phyloP scores from a whole-genome alignment of 257 asterid genomes.

The Solanum bulbocastanum region DNA sequence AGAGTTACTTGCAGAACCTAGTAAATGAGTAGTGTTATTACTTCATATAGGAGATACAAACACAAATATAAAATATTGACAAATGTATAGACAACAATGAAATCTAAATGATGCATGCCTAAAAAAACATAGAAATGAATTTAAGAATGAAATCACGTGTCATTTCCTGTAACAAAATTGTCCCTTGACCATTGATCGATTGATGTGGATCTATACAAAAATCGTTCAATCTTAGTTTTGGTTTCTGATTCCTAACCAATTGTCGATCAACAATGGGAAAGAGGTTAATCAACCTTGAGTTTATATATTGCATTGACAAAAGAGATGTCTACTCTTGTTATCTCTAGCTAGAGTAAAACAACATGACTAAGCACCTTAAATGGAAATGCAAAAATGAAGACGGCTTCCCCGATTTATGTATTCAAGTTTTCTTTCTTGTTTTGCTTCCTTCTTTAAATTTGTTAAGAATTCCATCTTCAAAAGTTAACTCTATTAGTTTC shows the following conservation, averaged over 20 bases:
- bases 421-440: background rate
- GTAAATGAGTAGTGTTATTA: background rate
- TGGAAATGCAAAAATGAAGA: background rate
- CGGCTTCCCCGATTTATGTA: background rate
- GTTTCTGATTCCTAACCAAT: background rate
- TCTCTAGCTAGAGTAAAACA: background rate
- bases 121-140: background rate
- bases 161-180: background rate
- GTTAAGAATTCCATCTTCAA: background rate
- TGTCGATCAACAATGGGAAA: background rate
- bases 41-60: background rate
- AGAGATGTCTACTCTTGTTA: background rate
- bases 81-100: background rate
- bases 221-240: background rate
- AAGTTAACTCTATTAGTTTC: background rate
- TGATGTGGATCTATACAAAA: background rate
- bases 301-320: background rate
- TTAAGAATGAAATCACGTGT: background rate
- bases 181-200: background rate
- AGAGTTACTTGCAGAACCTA: background rate
- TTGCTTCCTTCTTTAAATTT: background rate
- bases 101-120: background rate
- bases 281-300: background rate
- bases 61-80: too few relatives aligned
- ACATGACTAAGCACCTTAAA: background rate